A percentile compares a stretch with the other conserved stretches of the same genome.
These are phyloP conservation scores for Mycena indigotica DNA, from an alignment of 768 basidiomycete species.

Conservation along the genomic window DNA sequence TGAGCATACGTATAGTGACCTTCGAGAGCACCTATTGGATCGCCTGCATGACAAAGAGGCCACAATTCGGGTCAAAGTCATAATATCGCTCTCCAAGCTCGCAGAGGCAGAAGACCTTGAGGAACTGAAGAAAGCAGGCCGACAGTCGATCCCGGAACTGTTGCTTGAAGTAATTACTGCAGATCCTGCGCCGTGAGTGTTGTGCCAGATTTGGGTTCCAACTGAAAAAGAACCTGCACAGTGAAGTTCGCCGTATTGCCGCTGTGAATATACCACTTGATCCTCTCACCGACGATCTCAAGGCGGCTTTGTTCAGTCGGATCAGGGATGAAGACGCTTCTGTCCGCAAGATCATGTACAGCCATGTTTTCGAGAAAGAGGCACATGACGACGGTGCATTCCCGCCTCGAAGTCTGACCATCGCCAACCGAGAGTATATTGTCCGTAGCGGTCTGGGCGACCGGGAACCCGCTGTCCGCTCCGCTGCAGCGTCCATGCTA, in stretches of 20 bases:
- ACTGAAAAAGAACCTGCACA: conserved; percentile 29
- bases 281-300: conserved; percentile 52
- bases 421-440: conserved; percentile 75
- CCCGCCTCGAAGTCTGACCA: conserved; percentile 66
- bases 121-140: conserved; percentile 54
- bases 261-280: conserved; percentile 58
- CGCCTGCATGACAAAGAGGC: conserved; percentile 81
- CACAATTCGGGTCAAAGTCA: conserved; percentile 75
- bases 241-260: conserved; percentile 85
- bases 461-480: conserved; percentile 71
- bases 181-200: conserved; percentile 75
- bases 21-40: conserved; percentile 67
- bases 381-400: conserved; percentile 47
- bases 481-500: conserved; percentile 72
- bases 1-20: conserved; percentile 67
- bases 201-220: not conserved
- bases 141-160: conserved; percentile 53
- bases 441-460: conserved; percentile 85
- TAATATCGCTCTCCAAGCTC: conserved; percentile 77
- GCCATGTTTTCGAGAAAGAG: conserved; percentile 46
- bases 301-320: conserved; percentile 71
- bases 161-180: conserved; percentile 66
- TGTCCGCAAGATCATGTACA: conserved; percentile 76
- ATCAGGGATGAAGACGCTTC: conserved; percentile 78
- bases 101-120: conserved; percentile 66